These are phyloP conservation scores for Fusarium napiforme DNA, from an alignment of 2,329 filamentous ascomycete species.

Conservation along the genomic window DNA sequence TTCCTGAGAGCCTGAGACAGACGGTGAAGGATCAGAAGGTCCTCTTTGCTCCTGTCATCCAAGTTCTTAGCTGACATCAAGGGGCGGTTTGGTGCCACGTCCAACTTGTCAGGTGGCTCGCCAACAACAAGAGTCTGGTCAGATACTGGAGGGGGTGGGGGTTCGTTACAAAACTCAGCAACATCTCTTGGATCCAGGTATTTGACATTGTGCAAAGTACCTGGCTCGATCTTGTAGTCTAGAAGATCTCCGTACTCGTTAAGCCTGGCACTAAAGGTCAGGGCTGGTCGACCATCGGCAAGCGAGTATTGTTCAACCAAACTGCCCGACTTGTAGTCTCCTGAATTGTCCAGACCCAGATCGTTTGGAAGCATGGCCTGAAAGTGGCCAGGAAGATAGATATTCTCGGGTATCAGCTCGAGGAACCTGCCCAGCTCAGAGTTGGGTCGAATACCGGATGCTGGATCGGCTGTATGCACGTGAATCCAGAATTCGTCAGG, in stretches of 20 bases:
- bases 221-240: conserved; percentile 65
- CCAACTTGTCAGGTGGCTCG: conserved; percentile 26
- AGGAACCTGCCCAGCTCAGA: conserved; percentile 70
- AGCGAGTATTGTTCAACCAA: conserved; percentile 66
- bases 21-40: conserved; percentile 59
- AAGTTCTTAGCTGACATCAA: conserved; percentile 59
- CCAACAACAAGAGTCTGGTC: conserved; percentile 47
- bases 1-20: conserved; percentile 60
- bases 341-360: conserved; percentile 44
- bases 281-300: conserved; percentile 59
- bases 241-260: conserved; percentile 64
- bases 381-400: conserved; percentile 68
- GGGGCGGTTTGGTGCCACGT: conserved; percentile 48
- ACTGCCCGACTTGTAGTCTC: conserved; percentile 50
- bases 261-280: conserved; percentile 72
- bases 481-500: conserved; percentile 76
- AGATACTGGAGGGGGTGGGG: conserved; percentile 31
- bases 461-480: conserved; percentile 81
- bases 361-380: conserved; percentile 66
- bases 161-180: conserved; percentile 55
- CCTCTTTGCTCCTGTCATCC: conserved; percentile 53
- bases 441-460: conserved; percentile 71
- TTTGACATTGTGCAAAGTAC: conserved; percentile 64
- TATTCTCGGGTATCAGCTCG: conserved; percentile 67
- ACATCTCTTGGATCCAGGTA: conserved; percentile 67